These are phyloP conservation scores for Purshia tridentata DNA, from an alignment of 306 rosid genomes.

Conservation along the genomic window DNA sequence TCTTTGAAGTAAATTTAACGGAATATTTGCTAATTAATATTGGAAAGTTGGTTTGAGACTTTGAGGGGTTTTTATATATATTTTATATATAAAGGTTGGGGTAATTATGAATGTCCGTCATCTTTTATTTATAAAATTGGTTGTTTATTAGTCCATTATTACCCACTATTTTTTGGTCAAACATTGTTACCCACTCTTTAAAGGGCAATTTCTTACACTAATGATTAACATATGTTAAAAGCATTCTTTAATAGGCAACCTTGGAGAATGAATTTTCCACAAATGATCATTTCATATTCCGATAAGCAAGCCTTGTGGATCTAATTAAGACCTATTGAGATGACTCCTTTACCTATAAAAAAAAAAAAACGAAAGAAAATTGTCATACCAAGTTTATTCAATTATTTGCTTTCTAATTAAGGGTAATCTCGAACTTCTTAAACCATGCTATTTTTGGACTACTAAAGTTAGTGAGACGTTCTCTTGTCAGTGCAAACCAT, in stretches of 20 bases:
- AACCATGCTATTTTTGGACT: constrained; percentile 12
- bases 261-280: not conserved
- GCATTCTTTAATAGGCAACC: constrained; percentile 2
- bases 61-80: too few species aligned
- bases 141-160: too few species aligned
- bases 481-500: constrained; percentile 26
- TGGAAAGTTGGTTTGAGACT: too few species aligned
- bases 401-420: not conserved
- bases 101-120: too few species aligned
- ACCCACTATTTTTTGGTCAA: too few species aligned
- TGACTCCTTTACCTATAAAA: constrained; percentile 16
- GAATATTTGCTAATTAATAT: too few species aligned
- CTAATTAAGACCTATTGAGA: constrained; percentile 1
- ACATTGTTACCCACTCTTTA: too few species aligned
- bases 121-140: too few species aligned
- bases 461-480: constrained; percentile 16
- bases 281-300: not conserved
- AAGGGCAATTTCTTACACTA: too few species aligned
- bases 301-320: not conserved
- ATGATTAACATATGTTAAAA: not conserved
- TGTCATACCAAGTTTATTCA: constrained; percentile 14
- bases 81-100: too few species aligned
- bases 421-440: constrained; percentile 14
- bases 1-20: too few species aligned
- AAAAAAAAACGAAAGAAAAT: not conserved